A percentile compares a stretch with the other conserved stretches of the same genome.
These are phyloP conservation scores for Podospora conica DNA, from an alignment of 495 filamentous ascomycete genomes.

Conservation along the genomic window DNA sequence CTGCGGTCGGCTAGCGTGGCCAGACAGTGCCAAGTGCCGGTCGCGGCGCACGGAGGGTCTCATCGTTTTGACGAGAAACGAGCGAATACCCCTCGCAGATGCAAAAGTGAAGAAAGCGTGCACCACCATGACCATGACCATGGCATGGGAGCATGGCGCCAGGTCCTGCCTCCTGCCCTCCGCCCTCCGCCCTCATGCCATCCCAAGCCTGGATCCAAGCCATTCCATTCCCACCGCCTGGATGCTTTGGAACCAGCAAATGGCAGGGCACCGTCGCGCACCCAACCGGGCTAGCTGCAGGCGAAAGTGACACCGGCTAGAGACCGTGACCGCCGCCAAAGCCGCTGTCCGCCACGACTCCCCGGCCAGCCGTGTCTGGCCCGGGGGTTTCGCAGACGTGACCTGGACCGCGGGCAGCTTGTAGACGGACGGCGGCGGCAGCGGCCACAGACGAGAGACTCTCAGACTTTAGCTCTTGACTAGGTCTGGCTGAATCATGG, in stretches of 20 bases:
- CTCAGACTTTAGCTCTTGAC: neutral
- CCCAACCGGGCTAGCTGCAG: slow-evolving; percentile 4
- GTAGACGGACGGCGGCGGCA: neutral
- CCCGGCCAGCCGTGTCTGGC: neutral
- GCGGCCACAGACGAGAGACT: neutral
- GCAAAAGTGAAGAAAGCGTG: slow-evolving; percentile 9
- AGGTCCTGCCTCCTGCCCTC: neutral
- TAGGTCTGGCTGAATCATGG: neutral
- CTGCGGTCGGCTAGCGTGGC: neutral
- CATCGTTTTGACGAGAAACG: neutral
- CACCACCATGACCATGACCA: neutral
- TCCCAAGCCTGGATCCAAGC: neutral
- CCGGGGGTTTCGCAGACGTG: neutral
- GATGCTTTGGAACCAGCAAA: neutral
- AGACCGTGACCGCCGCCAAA: neutral
- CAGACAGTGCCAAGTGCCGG: slow-evolving; percentile 6
- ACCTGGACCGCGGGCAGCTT: neutral
- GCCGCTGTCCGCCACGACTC: neutral
- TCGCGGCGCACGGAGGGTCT: neutral
- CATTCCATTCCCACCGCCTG: neutral
- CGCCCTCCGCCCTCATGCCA: too few species aligned
- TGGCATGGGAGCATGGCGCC: neutral
- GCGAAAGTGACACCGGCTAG: neutral
- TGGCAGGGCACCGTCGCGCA: neutral
- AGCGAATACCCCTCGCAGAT: slow-evolving; percentile 8